These are phyloP conservation scores for Blumeriella jaapii DNA, from an alignment of 2,329 filamentous ascomycete genomes.

Conservation along the genomic window DNA sequence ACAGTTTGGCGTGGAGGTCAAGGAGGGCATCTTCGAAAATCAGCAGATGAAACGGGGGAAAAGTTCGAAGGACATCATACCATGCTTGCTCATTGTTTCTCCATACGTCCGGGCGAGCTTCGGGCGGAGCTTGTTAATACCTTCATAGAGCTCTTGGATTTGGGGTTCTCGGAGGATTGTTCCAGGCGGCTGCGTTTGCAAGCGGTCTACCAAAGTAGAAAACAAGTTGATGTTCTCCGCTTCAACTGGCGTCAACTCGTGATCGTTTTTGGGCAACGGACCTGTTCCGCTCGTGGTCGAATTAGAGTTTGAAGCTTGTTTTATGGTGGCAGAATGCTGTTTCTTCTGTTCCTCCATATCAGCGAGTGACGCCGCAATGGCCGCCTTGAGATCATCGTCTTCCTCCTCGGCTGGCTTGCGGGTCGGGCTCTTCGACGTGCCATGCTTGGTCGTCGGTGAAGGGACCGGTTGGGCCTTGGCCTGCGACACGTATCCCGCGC, in stretches of 20 bases:
- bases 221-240: constrained; percentile 98
- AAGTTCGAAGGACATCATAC: constrained; percentile 37
- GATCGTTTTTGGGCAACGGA: constrained; percentile 72
- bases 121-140: constrained; percentile 83
- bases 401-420: constrained; percentile 61
- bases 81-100: constrained; percentile 99
- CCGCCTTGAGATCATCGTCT: constrained; percentile 84
- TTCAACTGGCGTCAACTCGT: constrained; percentile 86
- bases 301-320: constrained; percentile 52
- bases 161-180: constrained; percentile 95
- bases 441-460: constrained; percentile 18
- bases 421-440: constrained; percentile 28
- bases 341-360: constrained; percentile 99
- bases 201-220: constrained; percentile 79
- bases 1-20: constrained; percentile 88
- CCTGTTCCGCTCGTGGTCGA: constrained; percentile 40
- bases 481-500: constrained; percentile 61
- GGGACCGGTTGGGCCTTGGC: constrained; percentile 35
- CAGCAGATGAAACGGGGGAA: constrained; percentile 21
- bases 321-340: constrained; percentile 71
- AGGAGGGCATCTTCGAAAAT: constrained; percentile 65
- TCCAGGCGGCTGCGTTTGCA: constrained; percentile 90
- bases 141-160: constrained; percentile 96
- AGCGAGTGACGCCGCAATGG: constrained; percentile 85
- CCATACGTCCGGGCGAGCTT: constrained; percentile 93